These are phyloP conservation scores for Pichia scutulata DNA, from an alignment of 805 yeast genomes.

Conservation along the genomic window DNA sequence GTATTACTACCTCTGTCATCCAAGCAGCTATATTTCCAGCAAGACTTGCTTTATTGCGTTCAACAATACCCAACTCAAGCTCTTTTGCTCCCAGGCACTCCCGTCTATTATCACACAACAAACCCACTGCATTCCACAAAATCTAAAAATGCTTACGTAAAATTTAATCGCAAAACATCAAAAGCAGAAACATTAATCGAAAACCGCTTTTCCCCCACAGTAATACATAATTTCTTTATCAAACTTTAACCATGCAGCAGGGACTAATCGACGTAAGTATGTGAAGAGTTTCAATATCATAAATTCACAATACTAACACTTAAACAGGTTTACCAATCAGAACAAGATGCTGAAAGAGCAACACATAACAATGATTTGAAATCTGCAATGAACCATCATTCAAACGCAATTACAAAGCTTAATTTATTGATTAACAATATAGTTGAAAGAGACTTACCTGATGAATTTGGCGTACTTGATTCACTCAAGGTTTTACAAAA, in stretches of 20 bases:
- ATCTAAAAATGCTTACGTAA: background rate
- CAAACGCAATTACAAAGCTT: constrained; percentile 30
- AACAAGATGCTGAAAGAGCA: constrained; percentile 46
- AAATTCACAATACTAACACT: constrained; percentile 4
- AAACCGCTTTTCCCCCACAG: background rate
- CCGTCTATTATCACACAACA: background rate
- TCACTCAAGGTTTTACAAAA: constrained; percentile 17
- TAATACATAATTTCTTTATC: background rate
- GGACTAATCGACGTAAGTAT: constrained; percentile 24
- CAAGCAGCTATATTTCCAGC: background rate
- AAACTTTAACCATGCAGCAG: constrained; percentile 3
- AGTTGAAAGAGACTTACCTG: constrained; percentile 7
- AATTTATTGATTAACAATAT: constrained; percentile 16
- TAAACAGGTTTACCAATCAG: constrained; percentile 39
- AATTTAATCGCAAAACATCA: background rate
- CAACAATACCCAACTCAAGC: no score
- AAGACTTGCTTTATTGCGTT: no score
- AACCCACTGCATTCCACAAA: background rate
- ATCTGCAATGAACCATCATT: constrained; percentile 34
- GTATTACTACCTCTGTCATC: background rate
- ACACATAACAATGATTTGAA: constrained; percentile 34
- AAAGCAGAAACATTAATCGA: background rate
- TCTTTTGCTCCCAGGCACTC: no score
- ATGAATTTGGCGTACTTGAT: constrained; percentile 18
- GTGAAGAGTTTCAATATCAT: background rate